Base-by-base conservation (phyloP, 2,329 filamentous ascomycete species). In the Penicillium sp. region DNA sequence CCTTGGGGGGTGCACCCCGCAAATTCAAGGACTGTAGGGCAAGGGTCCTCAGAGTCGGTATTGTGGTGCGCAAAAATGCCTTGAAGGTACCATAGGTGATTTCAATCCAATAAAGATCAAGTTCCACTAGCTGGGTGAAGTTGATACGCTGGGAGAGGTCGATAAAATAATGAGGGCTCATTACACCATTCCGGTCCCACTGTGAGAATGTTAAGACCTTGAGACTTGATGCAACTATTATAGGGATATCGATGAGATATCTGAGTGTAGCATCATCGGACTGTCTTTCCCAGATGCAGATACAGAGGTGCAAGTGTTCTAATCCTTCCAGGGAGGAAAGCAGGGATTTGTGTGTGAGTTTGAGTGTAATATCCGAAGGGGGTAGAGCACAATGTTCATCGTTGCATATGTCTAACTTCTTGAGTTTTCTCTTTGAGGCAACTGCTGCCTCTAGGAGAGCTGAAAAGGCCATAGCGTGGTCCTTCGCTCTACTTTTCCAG, bases 71-170 rank as follows among this genome's bases (percentile, higher is more conserved):
- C 14, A 51, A 33, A 30, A 51, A 51, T n/a, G 30, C 17, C 22
- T 51, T 37, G 7, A 51, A 22, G 17, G 40, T 17, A 12, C 45
- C 49, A 45, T 16, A 35, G 11, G 17, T 31, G 16, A 52, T 31
- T 45, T 52, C 38, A 28, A 36, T 52, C 31, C 40, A 45, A 16
- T 52, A 35, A 14, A 52, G 40, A 52, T 52, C 8, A 14, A 37
- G 19, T 30, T 51, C 31, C n/a, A n/a, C 41, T 30, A 50, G 26
- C 25, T 25, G 36, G 37, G 48, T 43, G 17, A 51, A 44, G 14
- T 42, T 51, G 49, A 51, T 37, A 14, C 40, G 28, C 6, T 44
- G 49, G 25, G 40, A 42, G 40, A 51, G 30, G 19, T 36, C 40
- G 10, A n/a, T 16, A 17, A 44, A 30, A 26, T 43, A 44, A 3